A percentile compares a stretch with the other conserved stretches of the same genome.
Evolutionary conservation across 495 filamentous ascomycete genomes (phyloP).

Genomic region (Xylaria telfairii): DNA sequence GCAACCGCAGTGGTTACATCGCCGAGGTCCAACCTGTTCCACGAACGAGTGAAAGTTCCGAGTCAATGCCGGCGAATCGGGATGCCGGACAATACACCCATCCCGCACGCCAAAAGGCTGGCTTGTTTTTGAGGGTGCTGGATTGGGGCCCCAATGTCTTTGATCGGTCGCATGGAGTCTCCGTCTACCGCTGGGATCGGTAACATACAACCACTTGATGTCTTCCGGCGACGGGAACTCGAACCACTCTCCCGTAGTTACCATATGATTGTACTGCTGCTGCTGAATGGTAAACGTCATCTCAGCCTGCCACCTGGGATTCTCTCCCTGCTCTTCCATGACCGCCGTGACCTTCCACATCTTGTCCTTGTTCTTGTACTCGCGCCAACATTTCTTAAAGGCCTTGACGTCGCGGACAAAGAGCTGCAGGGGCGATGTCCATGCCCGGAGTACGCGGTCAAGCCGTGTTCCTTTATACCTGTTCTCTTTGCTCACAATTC

Average conservation of each 20-base stretch:
- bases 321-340: slow-evolving; percentile 21
- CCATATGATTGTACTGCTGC: background rate
- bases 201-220: slow-evolving; percentile 22
- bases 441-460: background rate
- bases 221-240: slow-evolving; percentile 22
- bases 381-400: background rate
- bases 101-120: background rate
- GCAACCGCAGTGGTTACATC: slow-evolving; percentile 2
- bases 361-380: slow-evolving; percentile 10
- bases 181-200: background rate
- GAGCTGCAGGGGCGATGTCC: background rate
- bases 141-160: background rate
- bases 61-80: background rate
- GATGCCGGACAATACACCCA: background rate
- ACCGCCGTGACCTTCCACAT: slow-evolving; percentile 8
- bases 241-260: background rate
- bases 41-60: background rate
- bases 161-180: background rate
- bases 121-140: background rate
- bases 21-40: background rate
- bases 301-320: slow-evolving; percentile 21
- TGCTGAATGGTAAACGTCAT: slow-evolving; percentile 20
- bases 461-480: background rate
- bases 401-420: background rate
- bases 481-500: background rate